Evolutionary conservation across 2,329 filamentous ascomycete genomes (phyloP).

Genomic region (Tricladium varicosporioides): DNA sequence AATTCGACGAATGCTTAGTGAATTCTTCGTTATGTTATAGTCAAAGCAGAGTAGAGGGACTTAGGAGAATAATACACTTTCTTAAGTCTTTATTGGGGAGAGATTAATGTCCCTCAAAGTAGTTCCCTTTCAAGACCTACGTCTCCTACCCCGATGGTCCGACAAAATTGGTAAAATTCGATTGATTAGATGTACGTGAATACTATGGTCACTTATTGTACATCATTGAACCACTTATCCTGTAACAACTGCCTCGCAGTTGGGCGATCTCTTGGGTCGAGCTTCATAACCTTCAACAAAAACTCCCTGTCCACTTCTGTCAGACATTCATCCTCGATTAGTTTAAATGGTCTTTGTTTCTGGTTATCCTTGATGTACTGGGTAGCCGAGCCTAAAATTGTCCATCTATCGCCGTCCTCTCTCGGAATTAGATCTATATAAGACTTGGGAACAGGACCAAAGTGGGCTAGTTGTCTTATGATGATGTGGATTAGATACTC

Average conservation of each 20-base stretch:
- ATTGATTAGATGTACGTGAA: too few relatives aligned
- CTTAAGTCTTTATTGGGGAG: too few relatives aligned
- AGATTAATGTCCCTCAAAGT: too few relatives aligned
- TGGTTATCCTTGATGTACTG: constrained; percentile 24
- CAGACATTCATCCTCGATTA: constrained; percentile 25
- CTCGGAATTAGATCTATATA: constrained; percentile 25
- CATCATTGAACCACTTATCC: constrained; percentile 27
- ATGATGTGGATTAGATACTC: constrained; percentile 22
- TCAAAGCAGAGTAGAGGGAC: too few relatives aligned
- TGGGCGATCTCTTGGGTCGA: constrained; percentile 28
- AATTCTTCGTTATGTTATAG: too few relatives aligned
- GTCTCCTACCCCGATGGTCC: too few relatives aligned
- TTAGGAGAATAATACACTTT: too few relatives aligned
- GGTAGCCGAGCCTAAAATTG: constrained; percentile 19
- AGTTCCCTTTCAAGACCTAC: too few relatives aligned
- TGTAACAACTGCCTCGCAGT: constrained; percentile 28
- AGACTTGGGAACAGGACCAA: constrained; percentile 25
- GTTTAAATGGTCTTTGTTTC: constrained; percentile 26
- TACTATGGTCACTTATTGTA: neutral
- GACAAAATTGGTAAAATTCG: too few relatives aligned
- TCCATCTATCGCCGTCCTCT: constrained; percentile 23
- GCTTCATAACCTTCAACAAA: constrained; percentile 28
- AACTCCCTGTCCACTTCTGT: constrained; percentile 23
- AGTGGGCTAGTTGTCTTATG: constrained; percentile 25
- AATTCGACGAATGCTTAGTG: too few relatives aligned